Conservation (phyloP, 805 yeast genomes). For the Saccharomycopsis fermentans region DNA sequence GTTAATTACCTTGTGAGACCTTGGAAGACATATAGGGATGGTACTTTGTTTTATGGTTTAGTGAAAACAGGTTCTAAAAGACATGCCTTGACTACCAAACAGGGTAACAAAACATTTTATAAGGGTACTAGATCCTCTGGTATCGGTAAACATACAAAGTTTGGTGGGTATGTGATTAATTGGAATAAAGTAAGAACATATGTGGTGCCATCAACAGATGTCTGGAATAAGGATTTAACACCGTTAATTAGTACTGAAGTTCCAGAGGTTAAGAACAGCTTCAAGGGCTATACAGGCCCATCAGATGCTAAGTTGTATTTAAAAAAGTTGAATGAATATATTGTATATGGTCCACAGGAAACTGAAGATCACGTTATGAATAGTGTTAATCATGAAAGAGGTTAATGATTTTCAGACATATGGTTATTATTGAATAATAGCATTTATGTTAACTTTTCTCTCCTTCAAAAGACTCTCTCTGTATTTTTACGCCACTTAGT, state of each 20-base stretch:
- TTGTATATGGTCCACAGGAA: constrained; percentile 58
- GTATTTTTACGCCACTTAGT: no score
- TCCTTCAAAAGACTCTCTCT: no score
- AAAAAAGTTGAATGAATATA: constrained; percentile 62
- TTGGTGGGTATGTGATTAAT: constrained; percentile 67
- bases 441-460: background rate
- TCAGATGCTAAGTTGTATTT: constrained; percentile 65
- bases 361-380: constrained; percentile 23
- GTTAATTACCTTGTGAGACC: constrained; percentile 58
- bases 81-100: constrained; percentile 76
- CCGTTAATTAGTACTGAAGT: constrained; percentile 71
- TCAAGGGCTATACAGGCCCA: constrained; percentile 63
- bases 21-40: constrained; percentile 80
- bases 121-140: constrained; percentile 97
- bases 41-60: constrained; percentile 72
- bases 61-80: constrained; percentile 76
- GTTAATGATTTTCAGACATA: constrained; percentile 16
- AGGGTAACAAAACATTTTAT: constrained; percentile 88
- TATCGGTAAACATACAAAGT: constrained; percentile 67
- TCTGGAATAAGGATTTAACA: constrained; percentile 38
- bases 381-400: constrained; percentile 24
- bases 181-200: constrained; percentile 86
- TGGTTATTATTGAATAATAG: background rate
- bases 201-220: constrained; percentile 52
- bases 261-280: constrained; percentile 60